A percentile compares a stretch with the other conserved stretches of the same genome.
These are phyloP conservation scores for Lasiodiplodia sp. DNA, from an alignment of 2,329 filamentous ascomycete species.

Conservation along the genomic window DNA sequence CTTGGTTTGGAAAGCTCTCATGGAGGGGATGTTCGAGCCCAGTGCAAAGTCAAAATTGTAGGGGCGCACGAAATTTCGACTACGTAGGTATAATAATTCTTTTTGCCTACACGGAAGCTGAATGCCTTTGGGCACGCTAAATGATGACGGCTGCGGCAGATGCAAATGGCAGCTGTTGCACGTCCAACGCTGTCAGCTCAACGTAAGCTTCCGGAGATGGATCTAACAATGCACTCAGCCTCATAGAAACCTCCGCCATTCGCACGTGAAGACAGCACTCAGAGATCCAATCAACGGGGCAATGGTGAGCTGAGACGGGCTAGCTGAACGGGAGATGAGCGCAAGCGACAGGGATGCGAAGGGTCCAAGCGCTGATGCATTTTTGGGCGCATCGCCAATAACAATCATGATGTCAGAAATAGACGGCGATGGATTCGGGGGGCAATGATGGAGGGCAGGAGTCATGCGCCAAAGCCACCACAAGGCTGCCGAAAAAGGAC, in stretches of 20 bases:
- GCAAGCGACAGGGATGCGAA: constrained; percentile 10
- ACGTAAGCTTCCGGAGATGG: neutral
- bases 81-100: neutral
- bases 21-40: constrained; percentile 42
- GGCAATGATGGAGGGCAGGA: neutral
- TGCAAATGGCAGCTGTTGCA: neutral
- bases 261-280: neutral
- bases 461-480: constrained; percentile 25
- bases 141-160: neutral
- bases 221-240: constrained; percentile 1
- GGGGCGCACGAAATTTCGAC: neutral
- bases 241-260: neutral
- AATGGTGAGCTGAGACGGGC: neutral
- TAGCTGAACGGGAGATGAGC: constrained; percentile 16
- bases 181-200: constrained; percentile 14
- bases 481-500: neutral
- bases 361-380: constrained; percentile 13
- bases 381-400: neutral
- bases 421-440: neutral
- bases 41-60: constrained; percentile 2
- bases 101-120: neutral
- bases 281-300: neutral
- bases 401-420: neutral
- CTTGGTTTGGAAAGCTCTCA: constrained; percentile 41
- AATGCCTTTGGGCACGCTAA: neutral